Percentiles rank a stretch among this genome's conserved stretches.
Evolutionary conservation across 768 basidiomycete species (phyloP).

Genomic region (Brasilioporus rufonigricans): DNA sequence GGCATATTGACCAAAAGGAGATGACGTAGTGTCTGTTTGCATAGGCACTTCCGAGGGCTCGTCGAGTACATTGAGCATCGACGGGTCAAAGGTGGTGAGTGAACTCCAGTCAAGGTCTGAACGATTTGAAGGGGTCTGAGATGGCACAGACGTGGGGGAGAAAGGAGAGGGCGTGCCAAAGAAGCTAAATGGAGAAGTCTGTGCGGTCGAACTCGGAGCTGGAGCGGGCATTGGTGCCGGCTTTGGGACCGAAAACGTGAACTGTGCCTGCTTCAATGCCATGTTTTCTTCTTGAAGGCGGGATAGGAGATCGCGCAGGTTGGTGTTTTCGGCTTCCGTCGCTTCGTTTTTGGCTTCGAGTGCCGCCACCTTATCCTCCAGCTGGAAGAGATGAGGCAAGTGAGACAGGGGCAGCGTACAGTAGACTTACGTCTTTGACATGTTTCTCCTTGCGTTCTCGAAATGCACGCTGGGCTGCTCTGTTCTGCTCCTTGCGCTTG

Average conservation of each 20-base stretch:
- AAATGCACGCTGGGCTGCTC: slow-evolving; percentile 96
- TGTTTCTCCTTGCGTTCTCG: slow-evolving; percentile 96
- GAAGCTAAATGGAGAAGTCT: slow-evolving; percentile 26
- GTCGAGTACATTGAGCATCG: slow-evolving; percentile 61
- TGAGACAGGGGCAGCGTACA: slow-evolving; percentile 5
- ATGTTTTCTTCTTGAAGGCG: slow-evolving; percentile 88
- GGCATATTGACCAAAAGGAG: slow-evolving; percentile 47
- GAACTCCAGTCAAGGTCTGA: slow-evolving; percentile 59
- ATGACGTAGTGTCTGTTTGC: slow-evolving; percentile 52
- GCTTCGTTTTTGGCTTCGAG: slow-evolving; percentile 81
- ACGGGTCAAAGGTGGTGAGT: slow-evolving; percentile 67
- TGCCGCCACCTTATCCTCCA: slow-evolving; percentile 88
- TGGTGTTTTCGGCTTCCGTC: slow-evolving; percentile 78
- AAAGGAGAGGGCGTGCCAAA: slow-evolving; percentile 23
- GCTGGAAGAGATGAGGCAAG: slow-evolving; percentile 38
- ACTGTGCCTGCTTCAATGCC: slow-evolving; percentile 72
- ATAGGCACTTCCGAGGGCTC: slow-evolving; percentile 60
- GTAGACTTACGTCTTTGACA: slow-evolving; percentile 82
- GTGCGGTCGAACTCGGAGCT: slow-evolving; percentile 21
- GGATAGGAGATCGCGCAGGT: slow-evolving; percentile 79
- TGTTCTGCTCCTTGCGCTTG: slow-evolving; percentile 96
- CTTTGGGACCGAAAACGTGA: slow-evolving; percentile 80
- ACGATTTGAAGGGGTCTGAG: slow-evolving; percentile 30
- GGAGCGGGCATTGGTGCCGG: slow-evolving; percentile 23
- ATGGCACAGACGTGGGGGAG: slow-evolving; percentile 26